A percentile compares a stretch with the other conserved stretches of the same genome.
phyloP scores from a whole-genome alignment of 805 yeast species.

The Blastobotrys terrestris region DNA sequence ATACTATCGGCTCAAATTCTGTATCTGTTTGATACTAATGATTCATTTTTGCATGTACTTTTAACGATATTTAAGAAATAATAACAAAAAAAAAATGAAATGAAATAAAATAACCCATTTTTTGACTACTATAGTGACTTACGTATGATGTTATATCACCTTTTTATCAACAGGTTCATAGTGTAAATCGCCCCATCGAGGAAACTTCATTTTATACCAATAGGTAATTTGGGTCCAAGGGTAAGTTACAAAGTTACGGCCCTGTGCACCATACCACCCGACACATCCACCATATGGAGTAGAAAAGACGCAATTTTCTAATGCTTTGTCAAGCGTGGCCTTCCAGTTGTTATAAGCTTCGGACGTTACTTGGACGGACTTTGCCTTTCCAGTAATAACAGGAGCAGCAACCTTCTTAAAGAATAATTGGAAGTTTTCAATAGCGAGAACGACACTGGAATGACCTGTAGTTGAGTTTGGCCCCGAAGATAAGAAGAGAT shows the following conservation, averaged over 20 bases:
- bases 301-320: constrained; percentile 8
- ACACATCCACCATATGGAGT: constrained; percentile 15
- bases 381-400: constrained; percentile 11
- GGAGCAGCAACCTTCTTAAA: constrained; percentile 13
- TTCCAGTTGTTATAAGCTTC: constrained; percentile 16
- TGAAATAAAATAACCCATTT: background rate
- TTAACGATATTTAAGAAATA: too few relatives aligned
- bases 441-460: constrained; percentile 14
- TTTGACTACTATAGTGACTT: background rate
- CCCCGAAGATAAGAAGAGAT: constrained; percentile 14
- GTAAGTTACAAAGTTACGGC: constrained; percentile 13
- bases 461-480: constrained; percentile 21
- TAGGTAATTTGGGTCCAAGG: constrained; percentile 17
- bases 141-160: too few relatives aligned
- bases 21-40: background rate
- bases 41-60: background rate
- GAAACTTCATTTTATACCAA: constrained; percentile 13
- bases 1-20: background rate
- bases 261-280: constrained; percentile 16
- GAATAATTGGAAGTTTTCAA: constrained; percentile 15
- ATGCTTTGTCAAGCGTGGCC: constrained; percentile 6
- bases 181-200: constrained; percentile 7
- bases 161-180: background rate
- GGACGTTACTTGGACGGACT: constrained; percentile 11
- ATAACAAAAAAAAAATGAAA: background rate